Conservation (phyloP, 805 yeast species). For the Candida dendrica region DNA sequence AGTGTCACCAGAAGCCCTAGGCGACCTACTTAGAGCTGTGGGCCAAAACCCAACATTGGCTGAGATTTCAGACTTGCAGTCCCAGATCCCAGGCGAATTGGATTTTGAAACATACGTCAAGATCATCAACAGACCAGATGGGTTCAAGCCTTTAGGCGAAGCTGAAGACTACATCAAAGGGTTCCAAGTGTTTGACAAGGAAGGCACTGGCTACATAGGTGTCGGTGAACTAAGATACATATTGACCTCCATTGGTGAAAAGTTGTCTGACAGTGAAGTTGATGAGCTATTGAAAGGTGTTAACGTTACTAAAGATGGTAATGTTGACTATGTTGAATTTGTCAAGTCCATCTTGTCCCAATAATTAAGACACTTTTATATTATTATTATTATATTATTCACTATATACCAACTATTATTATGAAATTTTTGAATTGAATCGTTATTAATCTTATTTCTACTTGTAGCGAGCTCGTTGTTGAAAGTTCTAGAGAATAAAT, state of each 20-base stretch:
- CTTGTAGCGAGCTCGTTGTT: too few species aligned
- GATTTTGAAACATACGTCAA: conserved; percentile 73
- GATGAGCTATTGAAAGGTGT: conserved; percentile 96
- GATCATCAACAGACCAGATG: conserved; percentile 79
- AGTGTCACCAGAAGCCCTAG: conserved; percentile 76
- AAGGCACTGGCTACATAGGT: conserved; percentile 89
- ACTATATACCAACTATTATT: too few species aligned
- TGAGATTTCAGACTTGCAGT: conserved; percentile 62
- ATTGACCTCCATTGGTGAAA: conserved; percentile 93
- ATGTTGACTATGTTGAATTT: conserved; percentile 90
- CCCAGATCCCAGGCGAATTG: conserved; percentile 30
- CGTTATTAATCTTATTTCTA: too few species aligned
- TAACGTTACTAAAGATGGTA: conserved; percentile 86
- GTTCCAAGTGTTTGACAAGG: conserved; percentile 97
- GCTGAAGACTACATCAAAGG: conserved; percentile 88
- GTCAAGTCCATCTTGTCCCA: conserved; percentile 91
- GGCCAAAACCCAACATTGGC: conserved; percentile 97
- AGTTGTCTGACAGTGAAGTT: conserved; percentile 82
- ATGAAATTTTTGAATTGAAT: background rate
- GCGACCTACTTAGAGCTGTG: conserved; percentile 91
- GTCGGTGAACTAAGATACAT: conserved; percentile 96
- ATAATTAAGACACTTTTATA: conserved; percentile 26
- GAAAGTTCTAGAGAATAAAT: too few species aligned
- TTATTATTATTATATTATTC: too few species aligned
- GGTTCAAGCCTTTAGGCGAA: conserved; percentile 80